These are phyloP conservation scores for Monilinia vaccinii-corymbosi DNA, from an alignment of 2,329 filamentous ascomycete genomes.

Conservation along the genomic window DNA sequence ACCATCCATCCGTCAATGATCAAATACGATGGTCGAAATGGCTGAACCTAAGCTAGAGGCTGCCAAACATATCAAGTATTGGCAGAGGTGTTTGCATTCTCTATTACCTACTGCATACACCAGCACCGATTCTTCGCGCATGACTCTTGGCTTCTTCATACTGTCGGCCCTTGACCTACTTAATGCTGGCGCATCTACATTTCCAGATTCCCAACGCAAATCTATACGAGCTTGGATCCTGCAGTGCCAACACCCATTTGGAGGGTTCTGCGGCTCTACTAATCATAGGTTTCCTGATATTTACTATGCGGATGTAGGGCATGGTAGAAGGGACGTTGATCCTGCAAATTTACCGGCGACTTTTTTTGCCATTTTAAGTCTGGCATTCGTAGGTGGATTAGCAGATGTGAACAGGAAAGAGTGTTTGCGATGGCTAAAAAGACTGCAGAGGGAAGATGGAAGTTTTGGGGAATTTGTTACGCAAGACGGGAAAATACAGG, in stretches of 20 bases:
- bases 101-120: slow-evolving; percentile 78
- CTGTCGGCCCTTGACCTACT: slow-evolving; percentile 79
- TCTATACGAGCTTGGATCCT: slow-evolving; percentile 69
- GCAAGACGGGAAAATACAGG: slow-evolving; percentile 50
- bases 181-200: slow-evolving; percentile 46
- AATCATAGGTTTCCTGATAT: slow-evolving; percentile 43
- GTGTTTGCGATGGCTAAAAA: slow-evolving; percentile 65
- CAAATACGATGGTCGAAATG: slow-evolving; percentile 13
- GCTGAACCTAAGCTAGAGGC: slow-evolving; percentile 41
- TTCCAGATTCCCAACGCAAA: slow-evolving; percentile 40
- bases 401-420: slow-evolving; percentile 55
- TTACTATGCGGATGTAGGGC: slow-evolving; percentile 29
- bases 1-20: background rate
- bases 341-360: slow-evolving; percentile 81
- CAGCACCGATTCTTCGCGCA: slow-evolving; percentile 79
- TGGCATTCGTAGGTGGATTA: slow-evolving; percentile 54
- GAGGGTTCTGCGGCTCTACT: slow-evolving; percentile 83
- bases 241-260: slow-evolving; percentile 71
- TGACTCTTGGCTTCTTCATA: slow-evolving; percentile 84
- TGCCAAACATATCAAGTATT: slow-evolving; percentile 77
- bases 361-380: slow-evolving; percentile 72
- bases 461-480: slow-evolving; percentile 82
- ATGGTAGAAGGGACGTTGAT: slow-evolving; percentile 51
- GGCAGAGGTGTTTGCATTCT: slow-evolving; percentile 77
- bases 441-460: slow-evolving; percentile 72